A percentile compares a stretch with the other conserved stretches of the same genome.
Conservation (phyloP, 2,329 filamentous ascomycete species). For the Fusarium buxicola region DNA sequence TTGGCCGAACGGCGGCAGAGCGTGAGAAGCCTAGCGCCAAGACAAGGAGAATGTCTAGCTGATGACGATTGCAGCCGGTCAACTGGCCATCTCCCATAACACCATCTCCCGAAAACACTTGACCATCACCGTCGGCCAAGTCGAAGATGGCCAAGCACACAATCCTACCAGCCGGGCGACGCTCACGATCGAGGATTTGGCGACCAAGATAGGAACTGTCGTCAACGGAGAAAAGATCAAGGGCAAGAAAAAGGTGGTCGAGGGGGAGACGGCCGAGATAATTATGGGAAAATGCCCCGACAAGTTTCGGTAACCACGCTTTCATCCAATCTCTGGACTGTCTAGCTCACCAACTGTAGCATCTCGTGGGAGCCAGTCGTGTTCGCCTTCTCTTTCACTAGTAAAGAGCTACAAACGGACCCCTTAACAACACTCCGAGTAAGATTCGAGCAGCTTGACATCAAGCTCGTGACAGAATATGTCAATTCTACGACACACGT, state of each 20-base stretch:
- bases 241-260: constrained; percentile 68
- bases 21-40: constrained; percentile 57
- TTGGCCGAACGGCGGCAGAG: constrained; percentile 80
- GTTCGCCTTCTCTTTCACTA: constrained; percentile 83
- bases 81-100: constrained; percentile 78
- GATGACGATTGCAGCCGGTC: constrained; percentile 63
- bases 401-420: constrained; percentile 75
- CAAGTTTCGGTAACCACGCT: constrained; percentile 65
- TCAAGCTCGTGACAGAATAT: constrained; percentile 85
- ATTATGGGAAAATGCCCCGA: constrained; percentile 77
- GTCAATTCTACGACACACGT: constrained; percentile 83
- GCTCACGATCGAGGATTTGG: constrained; percentile 80
- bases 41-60: not conserved
- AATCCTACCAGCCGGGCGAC: constrained; percentile 73
- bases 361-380: constrained; percentile 84
- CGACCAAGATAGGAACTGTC: constrained; percentile 86
- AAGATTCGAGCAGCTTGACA: constrained; percentile 83
- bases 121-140: constrained; percentile 76
- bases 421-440: constrained; percentile 71
- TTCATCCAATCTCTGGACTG: not conserved
- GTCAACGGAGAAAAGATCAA: constrained; percentile 80
- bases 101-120: constrained; percentile 92
- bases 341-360: constrained; percentile 55
- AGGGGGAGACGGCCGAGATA: constrained; percentile 66
- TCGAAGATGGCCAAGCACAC: constrained; percentile 74